Base-by-base conservation (phyloP, 2,329 filamentous ascomycete species). In the Penicillium sp. region DNA sequence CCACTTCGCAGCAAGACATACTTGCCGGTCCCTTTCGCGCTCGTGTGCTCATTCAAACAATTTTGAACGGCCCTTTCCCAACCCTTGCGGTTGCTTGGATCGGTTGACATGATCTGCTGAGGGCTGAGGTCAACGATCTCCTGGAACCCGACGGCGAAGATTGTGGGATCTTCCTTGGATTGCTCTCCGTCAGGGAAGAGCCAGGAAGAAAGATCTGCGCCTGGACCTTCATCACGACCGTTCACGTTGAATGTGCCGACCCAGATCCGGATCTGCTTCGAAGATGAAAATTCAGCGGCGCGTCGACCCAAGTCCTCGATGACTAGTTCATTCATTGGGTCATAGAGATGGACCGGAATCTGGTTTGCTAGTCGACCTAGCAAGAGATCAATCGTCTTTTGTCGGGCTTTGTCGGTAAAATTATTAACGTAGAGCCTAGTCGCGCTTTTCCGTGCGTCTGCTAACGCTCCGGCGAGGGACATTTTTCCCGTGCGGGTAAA, bases 41-140 rank as follows among this genome's bases (percentile, higher is more conserved):
- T 83, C 19, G 92, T 88, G 65, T 90, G 86, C 11, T 80, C 78
- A 69, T 98, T 97, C 42, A 99, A 78, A 14, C 89, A 92, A 49
- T 82, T 82, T 66, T 89, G 89, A 26, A 98, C 93, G 4, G 91
- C 89, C 56, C 84, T 80, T 74, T 99, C 95, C 95, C 95, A 99
- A 22, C 89, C 80, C 65, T 92, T 88, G 66, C 94, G 91, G 57
- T 91, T 86, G 3, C 88, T 87, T 1, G 95, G 95, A 73, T 99
- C 94, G 62, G 93, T 98, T 66, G 96, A 97, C 93, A 99, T 97
- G 72, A 99, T 98, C 72, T 99, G 95, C 75, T 98, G 94, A 16
- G 96, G 95, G 69, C 92, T 97, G 51, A 99, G 81, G 72, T 97
- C 92, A n/a, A 99, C 95, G 64, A 99, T 98, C 76, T 99, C 95